Percentiles rank a stretch among this genome's conserved stretches.
Conservation (phyloP, 306 rosid genomes). For the Rubus parviflorus region DNA sequence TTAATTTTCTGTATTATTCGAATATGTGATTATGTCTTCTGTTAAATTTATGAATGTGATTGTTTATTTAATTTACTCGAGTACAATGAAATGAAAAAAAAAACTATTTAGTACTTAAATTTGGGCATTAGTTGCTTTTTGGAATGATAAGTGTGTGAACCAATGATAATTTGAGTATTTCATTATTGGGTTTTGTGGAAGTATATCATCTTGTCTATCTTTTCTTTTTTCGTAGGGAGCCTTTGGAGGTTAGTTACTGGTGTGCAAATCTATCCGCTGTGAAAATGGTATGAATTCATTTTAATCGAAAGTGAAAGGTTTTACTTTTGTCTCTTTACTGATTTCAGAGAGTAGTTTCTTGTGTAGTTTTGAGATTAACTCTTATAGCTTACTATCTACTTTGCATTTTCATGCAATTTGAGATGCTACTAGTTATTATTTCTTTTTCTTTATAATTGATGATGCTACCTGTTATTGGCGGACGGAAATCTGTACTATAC, state of each 20-base stretch:
- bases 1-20: not conserved
- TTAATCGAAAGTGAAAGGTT: not conserved
- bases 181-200: not conserved
- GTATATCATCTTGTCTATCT: not conserved
- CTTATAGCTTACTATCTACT: not conserved
- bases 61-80: not conserved
- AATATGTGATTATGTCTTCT: not conserved
- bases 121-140: not conserved
- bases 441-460: not conserved
- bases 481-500: not conserved
- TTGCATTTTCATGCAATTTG: not conserved
- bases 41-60: not conserved
- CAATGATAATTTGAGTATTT: not conserved
- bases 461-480: not conserved
- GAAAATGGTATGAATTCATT: constrained; percentile 17
- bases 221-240: constrained; percentile 10
- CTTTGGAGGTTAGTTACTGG: not conserved
- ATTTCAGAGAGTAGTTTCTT: not conserved
- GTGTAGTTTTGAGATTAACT: not conserved
- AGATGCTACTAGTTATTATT: not conserved
- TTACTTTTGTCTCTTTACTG: not conserved
- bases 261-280: not conserved
- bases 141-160: not conserved
- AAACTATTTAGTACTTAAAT: not conserved
- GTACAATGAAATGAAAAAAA: not conserved